A percentile compares a stretch with the other conserved stretches of the same genome.
Evolutionary conservation across 2,329 filamentous ascomycete species (phyloP).

Genomic region (Pestalotiopsis sp.): DNA sequence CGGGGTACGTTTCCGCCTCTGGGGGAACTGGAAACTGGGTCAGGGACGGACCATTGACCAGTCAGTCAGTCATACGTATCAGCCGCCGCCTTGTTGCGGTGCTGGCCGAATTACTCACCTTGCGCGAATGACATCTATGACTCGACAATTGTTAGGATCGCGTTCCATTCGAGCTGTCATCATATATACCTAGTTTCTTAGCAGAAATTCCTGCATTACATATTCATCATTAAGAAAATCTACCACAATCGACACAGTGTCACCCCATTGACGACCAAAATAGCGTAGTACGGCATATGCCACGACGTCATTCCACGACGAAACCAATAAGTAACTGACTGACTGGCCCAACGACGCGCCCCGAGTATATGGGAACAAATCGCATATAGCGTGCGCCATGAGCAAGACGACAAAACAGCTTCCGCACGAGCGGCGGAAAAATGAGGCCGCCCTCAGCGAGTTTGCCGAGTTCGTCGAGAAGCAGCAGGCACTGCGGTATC

Average conservation of each 20-base stretch:
- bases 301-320: background rate
- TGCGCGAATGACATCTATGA: background rate
- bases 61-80: background rate
- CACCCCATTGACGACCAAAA: background rate
- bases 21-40: background rate
- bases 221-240: background rate
- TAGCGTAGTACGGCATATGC: background rate
- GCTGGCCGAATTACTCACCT: background rate
- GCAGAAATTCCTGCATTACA: background rate
- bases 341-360: background rate
- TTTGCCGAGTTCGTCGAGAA: conserved; percentile 98
- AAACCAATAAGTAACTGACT: background rate
- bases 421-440: conserved; percentile 79
- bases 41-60: background rate
- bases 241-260: background rate
- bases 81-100: background rate
- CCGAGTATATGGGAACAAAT: background rate
- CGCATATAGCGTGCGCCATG: conserved; percentile 2
- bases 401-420: conserved; percentile 53
- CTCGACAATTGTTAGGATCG: background rate
- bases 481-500: conserved; percentile 78
- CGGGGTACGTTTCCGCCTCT: background rate
- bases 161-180: background rate
- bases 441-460: conserved; percentile 89
- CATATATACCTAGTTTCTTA: background rate